These are phyloP conservation scores for Tulasnella sp. DNA, from an alignment of 768 basidiomycete genomes.

Conservation along the genomic window DNA sequence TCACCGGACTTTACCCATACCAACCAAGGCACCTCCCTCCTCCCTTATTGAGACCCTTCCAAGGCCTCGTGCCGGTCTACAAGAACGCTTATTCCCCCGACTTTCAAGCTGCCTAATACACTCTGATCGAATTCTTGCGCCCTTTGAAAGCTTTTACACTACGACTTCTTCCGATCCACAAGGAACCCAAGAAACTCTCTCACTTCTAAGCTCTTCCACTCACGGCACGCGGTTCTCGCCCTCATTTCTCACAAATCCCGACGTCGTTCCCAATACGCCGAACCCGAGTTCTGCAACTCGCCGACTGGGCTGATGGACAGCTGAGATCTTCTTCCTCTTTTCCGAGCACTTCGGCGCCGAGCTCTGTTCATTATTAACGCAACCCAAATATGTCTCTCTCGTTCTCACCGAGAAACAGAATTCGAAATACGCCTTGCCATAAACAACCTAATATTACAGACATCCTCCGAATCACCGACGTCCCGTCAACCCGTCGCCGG, in stretches of 20 bases:
- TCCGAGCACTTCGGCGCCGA: constrained; percentile 12
- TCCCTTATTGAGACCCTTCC: constrained; percentile 9
- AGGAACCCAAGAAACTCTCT: constrained; percentile 11
- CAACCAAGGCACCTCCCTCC: neutral
- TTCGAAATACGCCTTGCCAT: neutral
- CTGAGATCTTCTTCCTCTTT: constrained; percentile 5
- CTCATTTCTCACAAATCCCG: neutral
- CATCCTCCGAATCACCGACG: constrained; percentile 11
- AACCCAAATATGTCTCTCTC: neutral
- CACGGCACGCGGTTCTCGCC: neutral
- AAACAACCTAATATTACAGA: neutral
- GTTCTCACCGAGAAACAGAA: neutral
- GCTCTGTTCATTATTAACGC: neutral
- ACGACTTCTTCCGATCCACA: constrained; percentile 7
- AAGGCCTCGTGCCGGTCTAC: constrained; percentile 8
- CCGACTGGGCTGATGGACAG: neutral
- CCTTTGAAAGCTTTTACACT: constrained; percentile 12
- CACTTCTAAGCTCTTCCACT: neutral
- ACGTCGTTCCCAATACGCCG: constrained; percentile 15
- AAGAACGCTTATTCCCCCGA: constrained; percentile 18
- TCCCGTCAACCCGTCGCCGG: neutral
- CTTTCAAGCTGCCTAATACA: constrained; percentile 18
- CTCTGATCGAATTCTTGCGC: constrained; percentile 12
- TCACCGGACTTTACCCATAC: neutral
- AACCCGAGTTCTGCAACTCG: neutral